phyloP scores from a whole-genome alignment of 1,284 basidiomycete species.

The Cryptococcus sp. region DNA sequence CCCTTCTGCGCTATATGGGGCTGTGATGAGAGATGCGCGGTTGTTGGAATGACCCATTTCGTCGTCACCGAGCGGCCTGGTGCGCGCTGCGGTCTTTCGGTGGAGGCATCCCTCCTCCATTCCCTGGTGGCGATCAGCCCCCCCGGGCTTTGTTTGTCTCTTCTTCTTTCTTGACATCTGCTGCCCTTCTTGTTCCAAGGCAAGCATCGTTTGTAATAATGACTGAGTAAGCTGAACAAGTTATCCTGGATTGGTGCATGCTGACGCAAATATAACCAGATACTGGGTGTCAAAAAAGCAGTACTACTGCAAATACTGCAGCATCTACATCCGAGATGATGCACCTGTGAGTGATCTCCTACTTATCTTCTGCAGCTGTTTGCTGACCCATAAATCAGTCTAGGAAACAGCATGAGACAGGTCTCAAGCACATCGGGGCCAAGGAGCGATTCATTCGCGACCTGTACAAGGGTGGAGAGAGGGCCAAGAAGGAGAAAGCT shows the following conservation, averaged over 20 bases:
- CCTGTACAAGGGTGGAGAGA: conserved; percentile 89
- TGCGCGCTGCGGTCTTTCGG: no score
- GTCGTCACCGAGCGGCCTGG: no score
- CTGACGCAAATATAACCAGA: conserved; percentile 20
- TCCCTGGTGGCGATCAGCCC: no score
- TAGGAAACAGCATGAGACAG: conserved; percentile 85
- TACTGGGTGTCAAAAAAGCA: conserved; percentile 55
- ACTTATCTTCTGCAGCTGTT: neutral
- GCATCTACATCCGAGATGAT: conserved; percentile 74
- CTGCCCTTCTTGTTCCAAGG: neutral
- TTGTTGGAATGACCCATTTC: no score
- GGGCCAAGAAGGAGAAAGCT: conserved; percentile 76
- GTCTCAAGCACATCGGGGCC: conserved; percentile 89
- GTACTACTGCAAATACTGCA: conserved; percentile 54
- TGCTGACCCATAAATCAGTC: conserved; percentile 54
- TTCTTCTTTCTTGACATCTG: neutral
- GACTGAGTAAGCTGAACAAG: conserved; percentile 27
- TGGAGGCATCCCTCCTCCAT: no score
- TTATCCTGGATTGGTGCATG: neutral
- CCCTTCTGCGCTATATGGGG: neutral
- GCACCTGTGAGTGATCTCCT: conserved; percentile 57
- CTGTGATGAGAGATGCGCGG: neutral
- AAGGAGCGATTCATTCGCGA: conserved; percentile 85
- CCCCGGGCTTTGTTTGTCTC: no score
- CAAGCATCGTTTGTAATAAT: conserved; percentile 11